Base-by-base conservation (phyloP, 2,329 filamentous ascomycete genomes). In the Colletotrichum lindemuthianum region DNA sequence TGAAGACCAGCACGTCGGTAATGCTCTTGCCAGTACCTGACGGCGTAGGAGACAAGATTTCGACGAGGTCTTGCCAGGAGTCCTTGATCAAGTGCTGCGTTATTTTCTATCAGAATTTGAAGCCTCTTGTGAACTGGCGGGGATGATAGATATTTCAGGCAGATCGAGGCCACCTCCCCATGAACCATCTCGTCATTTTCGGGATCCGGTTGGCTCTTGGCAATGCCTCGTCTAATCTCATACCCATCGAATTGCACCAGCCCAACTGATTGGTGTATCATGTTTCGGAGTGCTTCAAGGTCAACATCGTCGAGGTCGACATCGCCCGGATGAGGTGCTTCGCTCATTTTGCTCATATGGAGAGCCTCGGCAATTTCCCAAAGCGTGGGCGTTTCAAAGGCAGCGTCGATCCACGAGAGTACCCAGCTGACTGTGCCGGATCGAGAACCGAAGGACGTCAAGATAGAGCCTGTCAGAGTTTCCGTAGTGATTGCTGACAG, bases 21-120 rank as follows among this genome's bases (percentile, higher is more conserved):
- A 12, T 60, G 57, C 24, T 47, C 32, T 9, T 32, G 16, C 57
- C 57, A 60, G 36, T 60, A 48, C 12, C n/a, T 51, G 13, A n/a
- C 49, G 12, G 57, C 57, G 49, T 60, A 60, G 48, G 57, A 60
- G 6, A 60, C 50, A 4, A 60, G 37, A 36, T 53, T 49, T 33
- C 41, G 34, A 10, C 57, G 57, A 10, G 57, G 49, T 12, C 44
- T 37, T 11, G 44, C 44, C 4, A 39, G n/a, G 15, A 24, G 40
- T 6, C 40, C 13, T 36, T 36, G n/a, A 10, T 44, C 24, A 8
- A 48, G 32, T 6, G n/a, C 36, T 5, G 33, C 24, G 32, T 45
- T 37, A 6, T 53, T 53, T 16, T 60, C 57, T 9, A 41, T 52
- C 39, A 53, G 12, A 4, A 33, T 33, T 15, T 54, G 39, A 3